These are phyloP conservation scores for Nicotiana attenuata DNA, from an alignment of 257 asterid genomes.

Conservation along the genomic window DNA sequence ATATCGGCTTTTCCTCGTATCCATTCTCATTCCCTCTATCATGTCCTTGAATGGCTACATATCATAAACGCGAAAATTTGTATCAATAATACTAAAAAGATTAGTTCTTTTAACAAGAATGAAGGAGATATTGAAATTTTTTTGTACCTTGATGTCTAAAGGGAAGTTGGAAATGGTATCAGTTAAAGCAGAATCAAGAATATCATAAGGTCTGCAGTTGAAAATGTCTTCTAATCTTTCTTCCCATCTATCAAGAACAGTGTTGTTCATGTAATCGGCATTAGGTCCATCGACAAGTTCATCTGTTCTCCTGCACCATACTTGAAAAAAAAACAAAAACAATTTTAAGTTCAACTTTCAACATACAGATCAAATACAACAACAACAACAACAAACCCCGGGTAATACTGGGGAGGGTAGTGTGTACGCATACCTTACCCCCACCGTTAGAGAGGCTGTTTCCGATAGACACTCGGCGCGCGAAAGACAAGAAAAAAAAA, in stretches of 20 bases:
- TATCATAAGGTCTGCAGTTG: conserved; percentile 60
- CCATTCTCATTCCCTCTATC: conserved; percentile 95
- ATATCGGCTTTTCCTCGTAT: conserved; percentile 51
- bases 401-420: too few relatives aligned
- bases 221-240: conserved; percentile 64
- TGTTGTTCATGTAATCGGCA: conserved; percentile 40
- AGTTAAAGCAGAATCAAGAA: conserved; percentile 80
- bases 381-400: too few relatives aligned
- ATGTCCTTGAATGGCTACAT: conserved; percentile 75
- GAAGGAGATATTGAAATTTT: too few relatives aligned
- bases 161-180: conserved; percentile 64
- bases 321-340: conserved; percentile 21
- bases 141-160: conserved; percentile 58
- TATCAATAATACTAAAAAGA: background rate
- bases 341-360: background rate
- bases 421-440: too few relatives aligned
- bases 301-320: conserved; percentile 89
- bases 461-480: too few relatives aligned
- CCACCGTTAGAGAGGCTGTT: too few relatives aligned
- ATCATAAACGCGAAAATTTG: background rate
- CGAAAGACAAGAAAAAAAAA: too few relatives aligned
- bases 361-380: background rate
- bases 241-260: conserved; percentile 76
- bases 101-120: too few relatives aligned
- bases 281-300: conserved; percentile 85